Percentiles rank a stretch among this genome's conserved stretches.
Conservation (phyloP, 2,329 filamentous ascomycete genomes). For the Calonectria montana region DNA sequence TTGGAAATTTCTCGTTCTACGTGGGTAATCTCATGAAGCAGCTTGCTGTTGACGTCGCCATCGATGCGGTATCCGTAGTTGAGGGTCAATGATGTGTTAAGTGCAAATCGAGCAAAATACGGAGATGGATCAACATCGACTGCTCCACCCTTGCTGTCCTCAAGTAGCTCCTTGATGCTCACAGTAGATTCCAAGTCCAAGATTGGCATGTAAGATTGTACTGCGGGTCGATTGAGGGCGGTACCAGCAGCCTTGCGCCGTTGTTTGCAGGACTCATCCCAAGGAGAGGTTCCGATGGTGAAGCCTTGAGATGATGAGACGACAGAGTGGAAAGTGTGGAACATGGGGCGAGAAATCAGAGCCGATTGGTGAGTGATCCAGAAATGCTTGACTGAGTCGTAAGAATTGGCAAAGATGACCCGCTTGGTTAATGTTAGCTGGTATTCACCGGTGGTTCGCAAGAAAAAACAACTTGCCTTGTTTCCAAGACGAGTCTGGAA, state of each 20-base stretch:
- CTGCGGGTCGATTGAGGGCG: conserved; percentile 79
- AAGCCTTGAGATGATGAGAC: conserved; percentile 82
- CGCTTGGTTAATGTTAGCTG: conserved; percentile 54
- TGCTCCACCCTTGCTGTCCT: conserved; percentile 71
- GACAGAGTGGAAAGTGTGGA: conserved; percentile 85
- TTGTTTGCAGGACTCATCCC: conserved; percentile 83
- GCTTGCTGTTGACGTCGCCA: conserved; percentile 73
- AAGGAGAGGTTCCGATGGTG: conserved; percentile 86
- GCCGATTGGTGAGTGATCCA: conserved; percentile 85
- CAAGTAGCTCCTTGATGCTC: conserved; percentile 78
- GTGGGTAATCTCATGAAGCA: conserved; percentile 78
- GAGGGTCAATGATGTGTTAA: conserved; percentile 81
- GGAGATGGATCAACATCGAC: conserved; percentile 76
- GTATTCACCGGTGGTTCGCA: neutral
- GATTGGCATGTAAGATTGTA: conserved; percentile 84
- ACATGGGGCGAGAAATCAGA: conserved; percentile 79
- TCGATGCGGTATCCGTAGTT: conserved; percentile 84
- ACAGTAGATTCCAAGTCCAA: conserved; percentile 80
- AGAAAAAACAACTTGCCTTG: conserved; percentile 55
- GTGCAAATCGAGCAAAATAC: conserved; percentile 80
- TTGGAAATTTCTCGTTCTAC: conserved; percentile 83
- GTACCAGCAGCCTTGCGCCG: conserved; percentile 83
- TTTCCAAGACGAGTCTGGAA: conserved; percentile 78
- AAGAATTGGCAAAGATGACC: conserved; percentile 83
- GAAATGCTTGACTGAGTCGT: conserved; percentile 77